Base-by-base conservation (phyloP, 2,329 filamentous ascomycete species). In the Zelopaecilomyces penicillatus region DNA sequence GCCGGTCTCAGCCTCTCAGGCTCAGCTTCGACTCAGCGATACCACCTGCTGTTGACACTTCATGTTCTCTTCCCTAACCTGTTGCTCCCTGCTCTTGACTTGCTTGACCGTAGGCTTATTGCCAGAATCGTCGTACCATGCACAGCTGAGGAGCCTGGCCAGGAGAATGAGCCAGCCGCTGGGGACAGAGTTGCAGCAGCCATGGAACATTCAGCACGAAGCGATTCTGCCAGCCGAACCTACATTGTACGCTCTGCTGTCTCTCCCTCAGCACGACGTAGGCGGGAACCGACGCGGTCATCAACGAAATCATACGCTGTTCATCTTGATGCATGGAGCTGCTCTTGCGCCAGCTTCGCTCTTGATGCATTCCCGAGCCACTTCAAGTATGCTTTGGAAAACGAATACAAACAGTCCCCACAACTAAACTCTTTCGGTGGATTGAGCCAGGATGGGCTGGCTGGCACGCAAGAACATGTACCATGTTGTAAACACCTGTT, bases 401-500 rank as follows among this genome's bases (percentile, higher is more conserved):
- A 41, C 27, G 28, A 28, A 6, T 4, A 30, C 8, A 37, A 37
- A 2, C 29, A n/a, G 4, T 37, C 39, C 19, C n/a, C 9, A 27
- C 10, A 7, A 31, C 5, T 19, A 11, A 10, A 30, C 10, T 47
- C 56, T 29, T 78, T 80, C 53, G 78, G 80, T 1, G 78, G 78
- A 0, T 41, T 74, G 42, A 70, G 67, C 45, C 40, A 65, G 3
- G 67, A 70, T 45, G 59, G 63, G 2, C 36, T 47, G 5, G 53
- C 50, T 3, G 57, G 52, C 5, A 55, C 54, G 4, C 57, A 50
- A 1, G 58, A 53, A 7, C 58, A 65, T 33, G 66, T 75, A 46
- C 76, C 80, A 54, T 86, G 65, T 44, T 98, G 91, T 62, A 96
- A 96, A 66, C 91, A 98, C 64, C 65, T 97, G 5, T 74, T 97